Evolutionary conservation across 805 yeast species (phyloP).

Genomic region (Blastobotrys muscicola): DNA sequence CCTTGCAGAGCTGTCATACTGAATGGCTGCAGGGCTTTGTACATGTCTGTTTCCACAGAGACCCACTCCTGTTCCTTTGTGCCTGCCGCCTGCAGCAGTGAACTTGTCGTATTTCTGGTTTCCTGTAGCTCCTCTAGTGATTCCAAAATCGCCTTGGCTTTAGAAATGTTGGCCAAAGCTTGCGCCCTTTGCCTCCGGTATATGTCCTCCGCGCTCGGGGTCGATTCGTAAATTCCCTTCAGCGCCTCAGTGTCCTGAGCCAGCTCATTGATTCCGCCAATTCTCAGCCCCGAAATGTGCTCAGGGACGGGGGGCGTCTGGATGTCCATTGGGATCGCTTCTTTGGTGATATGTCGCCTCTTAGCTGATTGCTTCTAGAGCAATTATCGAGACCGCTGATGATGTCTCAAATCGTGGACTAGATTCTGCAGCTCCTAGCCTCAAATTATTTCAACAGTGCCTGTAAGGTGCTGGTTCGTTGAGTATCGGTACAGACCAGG

Average conservation of each 20-base stretch:
- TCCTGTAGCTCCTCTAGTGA: slow-evolving; percentile 22
- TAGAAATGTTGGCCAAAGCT: slow-evolving; percentile 20
- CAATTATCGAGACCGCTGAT: too few relatives aligned
- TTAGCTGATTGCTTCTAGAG: background rate
- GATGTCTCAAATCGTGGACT: too few relatives aligned
- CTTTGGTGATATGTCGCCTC: background rate
- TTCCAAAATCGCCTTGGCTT: slow-evolving; percentile 22
- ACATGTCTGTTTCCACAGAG: slow-evolving; percentile 28
- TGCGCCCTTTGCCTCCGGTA: slow-evolving; percentile 18
- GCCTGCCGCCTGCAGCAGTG: slow-evolving; percentile 12
- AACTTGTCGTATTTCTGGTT: slow-evolving; percentile 3
- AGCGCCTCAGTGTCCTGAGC: slow-evolving; percentile 16
- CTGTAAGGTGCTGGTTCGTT: too few relatives aligned
- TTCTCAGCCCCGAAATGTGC: slow-evolving; percentile 6
- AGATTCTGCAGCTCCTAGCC: too few relatives aligned
- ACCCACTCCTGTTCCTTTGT: slow-evolving; percentile 30
- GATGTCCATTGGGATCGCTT: too few relatives aligned
- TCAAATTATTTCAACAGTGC: too few relatives aligned
- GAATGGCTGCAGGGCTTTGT: slow-evolving; percentile 28
- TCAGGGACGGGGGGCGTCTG: too few relatives aligned
- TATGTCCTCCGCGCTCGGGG: slow-evolving; percentile 18
- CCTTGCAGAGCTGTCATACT: slow-evolving; percentile 28
- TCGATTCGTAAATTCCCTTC: slow-evolving; percentile 24
- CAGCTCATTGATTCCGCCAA: slow-evolving; percentile 19
- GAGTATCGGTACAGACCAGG: too few relatives aligned